phyloP scores from a whole-genome alignment of 108 stramenopile genomes.

The Discostella stelligeroides region DNA sequence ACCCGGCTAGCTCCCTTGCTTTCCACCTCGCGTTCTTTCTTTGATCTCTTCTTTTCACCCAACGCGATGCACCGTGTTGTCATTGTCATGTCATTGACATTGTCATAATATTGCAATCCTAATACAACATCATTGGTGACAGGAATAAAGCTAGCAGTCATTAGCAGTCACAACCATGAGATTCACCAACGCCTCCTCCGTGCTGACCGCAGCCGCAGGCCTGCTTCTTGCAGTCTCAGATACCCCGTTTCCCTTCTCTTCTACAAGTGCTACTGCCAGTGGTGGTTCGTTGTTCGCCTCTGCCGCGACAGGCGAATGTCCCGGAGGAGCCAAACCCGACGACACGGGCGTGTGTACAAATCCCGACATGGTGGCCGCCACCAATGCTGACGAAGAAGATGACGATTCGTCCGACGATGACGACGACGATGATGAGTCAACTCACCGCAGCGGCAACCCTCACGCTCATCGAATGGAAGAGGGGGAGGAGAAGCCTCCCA shows the following conservation, averaged over 20 bases:
- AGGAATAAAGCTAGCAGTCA: too few species aligned
- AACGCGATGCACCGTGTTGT: too few species aligned
- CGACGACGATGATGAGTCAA: conserved; percentile 25
- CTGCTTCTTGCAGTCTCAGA: conserved; percentile 19
- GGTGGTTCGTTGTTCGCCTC: background rate
- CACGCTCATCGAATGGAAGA: conserved; percentile 51
- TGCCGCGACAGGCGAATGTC: background rate
- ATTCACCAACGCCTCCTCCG: conserved; percentile 38
- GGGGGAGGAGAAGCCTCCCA: conserved; percentile 49
- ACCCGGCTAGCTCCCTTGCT: too few species aligned
- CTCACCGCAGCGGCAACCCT: conserved; percentile 22
- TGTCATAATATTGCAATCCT: too few species aligned
- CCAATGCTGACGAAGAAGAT: background rate
- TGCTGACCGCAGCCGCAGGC: conserved; percentile 31
- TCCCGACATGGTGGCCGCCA: conserved; percentile 1
- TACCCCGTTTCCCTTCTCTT: conserved; percentile 14
- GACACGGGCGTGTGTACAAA: background rate
- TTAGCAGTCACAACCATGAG: conserved; percentile 35
- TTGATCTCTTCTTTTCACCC: too few species aligned
- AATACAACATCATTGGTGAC: too few species aligned
- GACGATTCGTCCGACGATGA: conserved; percentile 10
- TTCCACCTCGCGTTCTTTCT: too few species aligned
- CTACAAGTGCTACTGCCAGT: conserved; percentile 12
- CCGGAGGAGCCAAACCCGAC: background rate
- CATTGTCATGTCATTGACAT: too few species aligned